Percentiles rank a stretch among this genome's conserved stretches.
Evolutionary conservation across 805 yeast genomes (phyloP).

Genomic region (Kuraishia capsulata): DNA sequence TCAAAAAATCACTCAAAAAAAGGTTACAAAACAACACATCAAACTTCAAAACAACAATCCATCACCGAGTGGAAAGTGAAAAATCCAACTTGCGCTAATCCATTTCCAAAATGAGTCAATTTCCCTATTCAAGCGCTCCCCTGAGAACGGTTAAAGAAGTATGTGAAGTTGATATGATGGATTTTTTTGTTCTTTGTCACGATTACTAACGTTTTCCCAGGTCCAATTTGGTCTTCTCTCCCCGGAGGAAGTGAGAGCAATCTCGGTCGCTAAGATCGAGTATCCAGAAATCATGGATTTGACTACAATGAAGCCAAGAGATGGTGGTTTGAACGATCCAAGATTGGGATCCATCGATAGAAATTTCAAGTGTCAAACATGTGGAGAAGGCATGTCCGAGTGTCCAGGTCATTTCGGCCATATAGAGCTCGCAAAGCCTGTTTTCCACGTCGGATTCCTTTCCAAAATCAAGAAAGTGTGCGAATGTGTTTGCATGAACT

Average conservation of each 20-base stretch:
- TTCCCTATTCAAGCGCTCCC: constrained; percentile 98
- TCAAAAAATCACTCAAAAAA: constrained; percentile 3
- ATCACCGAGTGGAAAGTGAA: neutral
- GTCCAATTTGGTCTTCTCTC: constrained; percentile 96
- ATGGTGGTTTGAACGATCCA: constrained; percentile 96
- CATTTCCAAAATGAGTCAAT: constrained; percentile 25
- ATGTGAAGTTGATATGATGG: constrained; percentile 21
- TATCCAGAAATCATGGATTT: constrained; percentile 99
- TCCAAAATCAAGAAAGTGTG: constrained; percentile 90
- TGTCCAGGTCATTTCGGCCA: constrained; percentile 99
- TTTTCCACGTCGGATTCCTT: constrained; percentile 93
- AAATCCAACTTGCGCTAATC: neutral
- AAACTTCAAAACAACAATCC: neutral
- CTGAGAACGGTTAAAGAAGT: constrained; percentile 95
- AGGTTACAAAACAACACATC: neutral
- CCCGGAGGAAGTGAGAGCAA: constrained; percentile 96
- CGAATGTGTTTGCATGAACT: constrained; percentile 97
- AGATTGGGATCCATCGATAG: constrained; percentile 95
- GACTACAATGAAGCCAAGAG: constrained; percentile 87
- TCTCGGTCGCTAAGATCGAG: constrained; percentile 95
- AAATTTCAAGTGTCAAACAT: constrained; percentile 95
- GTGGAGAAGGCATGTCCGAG: constrained; percentile 98
- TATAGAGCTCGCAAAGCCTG: constrained; percentile 96
- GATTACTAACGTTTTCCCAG: constrained; percentile 21
- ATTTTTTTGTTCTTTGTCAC: neutral